Percentiles rank a stretch among this genome's conserved stretches.
phyloP scores from a whole-genome alignment of 441 rosid species.

The Rhodomyrtus psidioides region DNA sequence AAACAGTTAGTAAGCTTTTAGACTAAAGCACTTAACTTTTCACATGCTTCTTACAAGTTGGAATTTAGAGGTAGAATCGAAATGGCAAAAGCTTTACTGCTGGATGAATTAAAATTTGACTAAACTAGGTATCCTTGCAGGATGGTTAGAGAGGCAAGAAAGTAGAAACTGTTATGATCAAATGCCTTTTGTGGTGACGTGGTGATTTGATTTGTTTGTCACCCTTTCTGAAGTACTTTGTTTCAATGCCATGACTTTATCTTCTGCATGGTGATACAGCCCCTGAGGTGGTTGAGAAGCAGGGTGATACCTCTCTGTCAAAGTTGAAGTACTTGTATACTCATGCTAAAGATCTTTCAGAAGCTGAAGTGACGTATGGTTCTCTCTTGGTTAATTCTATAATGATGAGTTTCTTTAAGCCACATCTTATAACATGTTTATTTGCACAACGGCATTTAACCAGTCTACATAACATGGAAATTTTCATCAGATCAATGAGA shows the following conservation, averaged over 20 bases:
- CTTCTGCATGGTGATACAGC: constrained; percentile 39
- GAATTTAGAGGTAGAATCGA: background rate
- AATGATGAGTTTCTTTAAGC: background rate
- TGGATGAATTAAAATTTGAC: background rate
- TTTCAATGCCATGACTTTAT: background rate
- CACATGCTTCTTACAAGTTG: background rate
- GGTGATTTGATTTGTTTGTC: background rate
- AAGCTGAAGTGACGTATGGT: constrained; percentile 67
- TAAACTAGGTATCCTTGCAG: background rate
- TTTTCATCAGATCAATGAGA: background rate
- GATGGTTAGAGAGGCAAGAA: background rate
- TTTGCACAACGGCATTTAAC: background rate
- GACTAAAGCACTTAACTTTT: background rate
- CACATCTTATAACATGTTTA: background rate
- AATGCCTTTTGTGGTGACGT: background rate
- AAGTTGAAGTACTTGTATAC: constrained; percentile 58
- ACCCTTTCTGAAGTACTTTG: background rate
- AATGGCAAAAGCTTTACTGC: background rate
- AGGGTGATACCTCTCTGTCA: constrained; percentile 67
- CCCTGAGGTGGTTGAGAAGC: constrained; percentile 93
- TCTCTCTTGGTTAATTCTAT: background rate
- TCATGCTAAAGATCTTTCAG: constrained; percentile 83
- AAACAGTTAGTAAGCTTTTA: background rate
- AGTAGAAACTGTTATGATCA: background rate
- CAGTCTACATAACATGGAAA: background rate